These are phyloP conservation scores for Circinella minor DNA, from an alignment of 371 early-diverging fungal genomes.

Conservation along the genomic window DNA sequence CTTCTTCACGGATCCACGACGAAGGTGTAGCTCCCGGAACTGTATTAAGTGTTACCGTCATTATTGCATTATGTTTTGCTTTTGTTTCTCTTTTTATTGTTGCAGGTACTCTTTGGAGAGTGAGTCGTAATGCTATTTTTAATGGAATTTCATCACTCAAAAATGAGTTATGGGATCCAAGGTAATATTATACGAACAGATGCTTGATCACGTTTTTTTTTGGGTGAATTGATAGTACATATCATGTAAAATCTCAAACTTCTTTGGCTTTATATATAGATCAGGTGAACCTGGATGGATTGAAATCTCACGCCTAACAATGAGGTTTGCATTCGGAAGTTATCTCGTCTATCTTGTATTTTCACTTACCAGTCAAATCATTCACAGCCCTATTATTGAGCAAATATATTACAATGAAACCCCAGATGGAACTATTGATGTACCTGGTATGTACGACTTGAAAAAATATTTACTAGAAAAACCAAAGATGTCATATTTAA, in stretches of 20 bases:
- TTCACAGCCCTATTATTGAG: slow-evolving; percentile 39
- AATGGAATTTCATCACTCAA: slow-evolving; percentile 3
- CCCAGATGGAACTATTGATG: slow-evolving; percentile 22
- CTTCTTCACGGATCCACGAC: neutral
- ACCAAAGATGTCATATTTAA: no score
- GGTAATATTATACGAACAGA: neutral
- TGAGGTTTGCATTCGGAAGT: slow-evolving; percentile 22
- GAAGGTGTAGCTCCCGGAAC: neutral
- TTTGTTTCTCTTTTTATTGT: neutral
- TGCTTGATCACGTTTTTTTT: no score
- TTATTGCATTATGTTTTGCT: slow-evolving; percentile 4
- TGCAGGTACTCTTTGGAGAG: neutral
- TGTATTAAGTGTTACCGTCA: neutral
- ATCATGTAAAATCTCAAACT: no score
- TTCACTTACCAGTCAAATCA: slow-evolving; percentile 28
- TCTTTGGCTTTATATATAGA: slow-evolving; percentile 10
- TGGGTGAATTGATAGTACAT: no score
- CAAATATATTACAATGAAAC: slow-evolving; percentile 27
- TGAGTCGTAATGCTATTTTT: neutral
- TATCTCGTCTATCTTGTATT: slow-evolving; percentile 23
- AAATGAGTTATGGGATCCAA: slow-evolving; percentile 5
- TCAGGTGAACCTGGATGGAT: slow-evolving; percentile 43
- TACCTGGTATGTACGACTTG: slow-evolving; percentile 31
- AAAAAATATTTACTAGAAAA: neutral
- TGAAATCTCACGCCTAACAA: slow-evolving; percentile 27